These are phyloP conservation scores for Selaginella tamariscina DNA, from an alignment of 75 land plant species.

Conservation along the genomic window DNA sequence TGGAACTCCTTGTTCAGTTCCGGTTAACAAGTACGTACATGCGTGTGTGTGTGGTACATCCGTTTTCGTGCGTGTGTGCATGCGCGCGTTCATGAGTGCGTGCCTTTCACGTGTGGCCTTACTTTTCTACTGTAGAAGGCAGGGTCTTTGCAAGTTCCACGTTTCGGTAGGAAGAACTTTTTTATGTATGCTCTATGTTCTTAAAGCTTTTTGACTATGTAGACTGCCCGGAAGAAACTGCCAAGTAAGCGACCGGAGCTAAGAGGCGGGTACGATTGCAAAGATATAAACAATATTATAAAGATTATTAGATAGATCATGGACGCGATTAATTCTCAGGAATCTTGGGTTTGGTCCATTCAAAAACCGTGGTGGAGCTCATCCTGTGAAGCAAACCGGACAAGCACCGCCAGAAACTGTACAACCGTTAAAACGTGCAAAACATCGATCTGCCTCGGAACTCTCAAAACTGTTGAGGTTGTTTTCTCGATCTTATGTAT, in stretches of 20 bases:
- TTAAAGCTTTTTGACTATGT: background rate
- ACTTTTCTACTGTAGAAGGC: conserved; percentile 34
- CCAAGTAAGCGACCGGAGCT: conserved; percentile 54
- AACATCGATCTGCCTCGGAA: background rate
- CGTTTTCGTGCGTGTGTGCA: background rate
- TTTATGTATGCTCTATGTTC: conserved; percentile 1
- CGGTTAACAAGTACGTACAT: conserved; percentile 49
- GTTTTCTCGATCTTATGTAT: background rate
- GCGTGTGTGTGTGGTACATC: background rate
- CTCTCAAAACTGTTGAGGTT: conserved; percentile 6
- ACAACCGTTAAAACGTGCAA: background rate
- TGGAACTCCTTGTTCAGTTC: conserved; percentile 60
- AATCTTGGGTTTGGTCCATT: background rate
- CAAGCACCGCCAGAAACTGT: background rate
- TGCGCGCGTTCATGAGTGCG: background rate
- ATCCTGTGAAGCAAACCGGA: background rate
- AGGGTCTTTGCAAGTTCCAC: conserved; percentile 59
- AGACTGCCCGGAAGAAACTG: conserved; percentile 56
- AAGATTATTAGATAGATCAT: background rate
- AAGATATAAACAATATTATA: background rate
- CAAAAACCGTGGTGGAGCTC: background rate
- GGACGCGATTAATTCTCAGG: background rate
- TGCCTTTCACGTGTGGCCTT: background rate
- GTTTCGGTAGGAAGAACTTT: conserved; percentile 32
- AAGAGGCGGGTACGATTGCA: conserved; percentile 58